These are phyloP conservation scores for Chlamydomonas applanata DNA, from an alignment of 139 green algal genomes.

Conservation along the genomic window DNA sequence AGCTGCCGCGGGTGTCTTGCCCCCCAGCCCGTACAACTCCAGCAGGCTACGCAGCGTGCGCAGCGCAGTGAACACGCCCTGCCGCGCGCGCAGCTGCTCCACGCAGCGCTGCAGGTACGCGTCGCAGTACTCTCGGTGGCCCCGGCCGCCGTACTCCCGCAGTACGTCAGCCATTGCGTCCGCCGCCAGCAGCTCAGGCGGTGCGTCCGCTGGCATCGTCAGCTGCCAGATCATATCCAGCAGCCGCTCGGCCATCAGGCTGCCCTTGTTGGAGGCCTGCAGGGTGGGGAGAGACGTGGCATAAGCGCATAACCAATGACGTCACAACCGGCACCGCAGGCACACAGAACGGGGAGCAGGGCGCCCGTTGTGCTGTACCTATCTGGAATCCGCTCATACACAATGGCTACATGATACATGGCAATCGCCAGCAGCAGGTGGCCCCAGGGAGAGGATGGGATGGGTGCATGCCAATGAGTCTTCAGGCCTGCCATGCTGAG, in stretches of 20 bases:
- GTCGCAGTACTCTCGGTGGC: not conserved
- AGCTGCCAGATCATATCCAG: conserved; percentile 59
- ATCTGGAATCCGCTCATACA: no score
- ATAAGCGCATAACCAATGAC: no score
- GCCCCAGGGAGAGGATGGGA: not conserved
- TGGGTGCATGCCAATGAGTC: not conserved
- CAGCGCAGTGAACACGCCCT: conserved; percentile 26
- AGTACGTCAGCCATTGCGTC: conserved; percentile 33
- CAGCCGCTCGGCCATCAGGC: conserved; percentile 35
- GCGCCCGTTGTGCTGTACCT: no score
- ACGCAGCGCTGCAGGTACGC: conserved; percentile 31
- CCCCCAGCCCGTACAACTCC: conserved; percentile 17
- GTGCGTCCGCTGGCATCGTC: conserved; percentile 40
- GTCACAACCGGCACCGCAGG: no score
- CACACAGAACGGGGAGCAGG: no score
- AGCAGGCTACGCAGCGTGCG: conserved; percentile 35
- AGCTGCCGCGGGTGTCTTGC: no score
- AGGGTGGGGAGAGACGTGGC: no score
- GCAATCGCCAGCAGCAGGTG: not conserved
- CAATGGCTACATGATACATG: not conserved
- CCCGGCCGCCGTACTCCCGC: conserved; percentile 18
- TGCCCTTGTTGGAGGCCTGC: conserved; percentile 11
- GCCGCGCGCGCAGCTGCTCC: conserved; percentile 9
- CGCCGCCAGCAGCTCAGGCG: conserved; percentile 32
- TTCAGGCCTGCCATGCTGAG: not conserved